phyloP scores from a whole-genome alignment of 1,139 yeast genomes.

The Geotrichum phurueaensis region DNA sequence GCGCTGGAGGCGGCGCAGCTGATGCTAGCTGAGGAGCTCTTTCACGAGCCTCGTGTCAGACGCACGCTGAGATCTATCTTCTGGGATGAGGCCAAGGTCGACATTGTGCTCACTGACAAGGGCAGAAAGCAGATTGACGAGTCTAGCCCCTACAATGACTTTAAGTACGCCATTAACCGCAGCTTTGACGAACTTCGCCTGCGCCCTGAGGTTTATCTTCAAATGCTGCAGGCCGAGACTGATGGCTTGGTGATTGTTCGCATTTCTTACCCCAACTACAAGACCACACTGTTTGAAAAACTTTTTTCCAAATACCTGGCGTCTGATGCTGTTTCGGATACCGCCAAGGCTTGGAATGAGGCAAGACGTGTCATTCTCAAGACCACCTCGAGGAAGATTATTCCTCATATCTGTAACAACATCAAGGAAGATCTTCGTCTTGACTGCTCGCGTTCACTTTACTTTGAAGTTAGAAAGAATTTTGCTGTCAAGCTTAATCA shows the following conservation, averaged over 20 bases:
- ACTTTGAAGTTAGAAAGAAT: conserved; percentile 60
- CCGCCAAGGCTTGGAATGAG: conserved; percentile 76
- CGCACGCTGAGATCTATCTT: conserved; percentile 66
- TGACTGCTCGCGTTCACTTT: conserved; percentile 67
- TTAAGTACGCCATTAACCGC: conserved; percentile 84
- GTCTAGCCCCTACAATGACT: conserved; percentile 77
- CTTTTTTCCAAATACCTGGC: conserved; percentile 55
- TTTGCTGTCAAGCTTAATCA: conserved; percentile 75
- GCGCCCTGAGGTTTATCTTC: conserved; percentile 73
- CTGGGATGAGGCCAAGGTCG: conserved; percentile 61
- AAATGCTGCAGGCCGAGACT: conserved; percentile 87
- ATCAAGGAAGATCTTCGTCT: conserved; percentile 80
- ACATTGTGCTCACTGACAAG: conserved; percentile 76
- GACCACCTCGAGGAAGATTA: conserved; percentile 60
- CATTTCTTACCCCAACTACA: conserved; percentile 39
- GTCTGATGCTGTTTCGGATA: conserved; percentile 78
- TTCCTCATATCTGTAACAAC: conserved; percentile 63
- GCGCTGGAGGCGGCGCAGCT: conserved; percentile 72
- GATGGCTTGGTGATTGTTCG: conserved; percentile 50
- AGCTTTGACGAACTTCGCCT: conserved; percentile 65
- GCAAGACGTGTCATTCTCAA: conserved; percentile 64
- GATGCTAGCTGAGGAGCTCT: conserved; percentile 71
- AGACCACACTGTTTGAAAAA: conserved; percentile 44
- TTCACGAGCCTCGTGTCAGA: conserved; percentile 76
- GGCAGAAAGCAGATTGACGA: conserved; percentile 78